These are phyloP conservation scores for Bolboschoenoplectus hybrid DNA, from an alignment of 202 grass and related monocot species.

Conservation along the genomic window DNA sequence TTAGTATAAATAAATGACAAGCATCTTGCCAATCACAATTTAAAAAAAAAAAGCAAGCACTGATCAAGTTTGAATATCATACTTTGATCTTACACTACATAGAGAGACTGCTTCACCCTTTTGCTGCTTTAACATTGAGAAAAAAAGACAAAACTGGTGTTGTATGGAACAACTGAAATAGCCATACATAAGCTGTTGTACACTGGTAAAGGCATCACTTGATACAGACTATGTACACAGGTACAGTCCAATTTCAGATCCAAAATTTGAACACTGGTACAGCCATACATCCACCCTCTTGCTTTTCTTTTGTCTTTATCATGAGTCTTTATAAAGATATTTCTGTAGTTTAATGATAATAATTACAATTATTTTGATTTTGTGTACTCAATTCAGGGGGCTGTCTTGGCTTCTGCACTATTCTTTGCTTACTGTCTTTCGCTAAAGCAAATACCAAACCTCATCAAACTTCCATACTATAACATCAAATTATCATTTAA, in stretches of 20 bases:
- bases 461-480: constrained; percentile 1
- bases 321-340: not conserved
- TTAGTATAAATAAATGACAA: not conserved
- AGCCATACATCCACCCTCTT: not conserved
- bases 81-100: constrained; percentile 8
- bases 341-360: not conserved
- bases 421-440: not conserved
- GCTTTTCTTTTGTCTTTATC: not conserved
- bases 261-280: too few species aligned
- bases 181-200: not conserved
- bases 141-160: not conserved
- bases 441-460: not conserved
- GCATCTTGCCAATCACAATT: not conserved
- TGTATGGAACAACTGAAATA: not conserved
- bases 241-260: not conserved
- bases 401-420: not conserved
- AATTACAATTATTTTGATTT: not conserved
- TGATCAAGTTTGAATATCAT: not conserved
- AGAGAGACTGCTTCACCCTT: not conserved
- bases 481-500: not conserved
- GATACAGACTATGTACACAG: not conserved
- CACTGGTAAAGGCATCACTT: not conserved
- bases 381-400: not conserved
- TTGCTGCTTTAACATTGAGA: not conserved
- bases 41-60: not conserved